Evolutionary conservation across 2,329 filamentous ascomycete species (phyloP).

Genomic region (Zopfia rhizophila): DNA sequence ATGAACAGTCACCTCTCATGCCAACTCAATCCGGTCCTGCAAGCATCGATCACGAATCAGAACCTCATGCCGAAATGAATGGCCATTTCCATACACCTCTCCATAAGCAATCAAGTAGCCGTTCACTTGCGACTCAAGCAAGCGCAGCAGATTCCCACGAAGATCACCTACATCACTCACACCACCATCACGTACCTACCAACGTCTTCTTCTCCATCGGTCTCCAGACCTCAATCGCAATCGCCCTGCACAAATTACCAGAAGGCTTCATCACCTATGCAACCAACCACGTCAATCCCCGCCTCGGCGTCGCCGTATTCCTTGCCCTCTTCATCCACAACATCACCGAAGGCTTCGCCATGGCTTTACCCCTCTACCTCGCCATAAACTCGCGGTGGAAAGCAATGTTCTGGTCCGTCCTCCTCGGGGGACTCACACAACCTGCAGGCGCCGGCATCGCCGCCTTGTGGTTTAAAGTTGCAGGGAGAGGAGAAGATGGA

Average conservation of each 20-base stretch:
- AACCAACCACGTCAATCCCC: slow-evolving; percentile 94
- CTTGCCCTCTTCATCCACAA: slow-evolving; percentile 97
- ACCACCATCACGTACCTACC: slow-evolving; percentile 94
- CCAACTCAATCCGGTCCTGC: slow-evolving; percentile 18
- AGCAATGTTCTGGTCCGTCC: slow-evolving; percentile 84
- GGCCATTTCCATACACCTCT: slow-evolving; percentile 23
- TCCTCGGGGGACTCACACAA: slow-evolving; percentile 88
- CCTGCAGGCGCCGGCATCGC: slow-evolving; percentile 87
- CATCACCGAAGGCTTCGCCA: slow-evolving; percentile 95
- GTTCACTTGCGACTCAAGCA: not conserved
- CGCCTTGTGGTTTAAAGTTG: slow-evolving; percentile 84
- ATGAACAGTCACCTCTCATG: slow-evolving; percentile 31
- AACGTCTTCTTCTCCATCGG: slow-evolving; percentile 95
- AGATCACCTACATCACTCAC: slow-evolving; percentile 59
- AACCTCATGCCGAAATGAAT: slow-evolving; percentile 29
- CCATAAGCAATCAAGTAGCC: no score
- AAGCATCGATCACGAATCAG: slow-evolving; percentile 25
- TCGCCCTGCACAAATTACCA: slow-evolving; percentile 94
- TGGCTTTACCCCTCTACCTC: slow-evolving; percentile 92
- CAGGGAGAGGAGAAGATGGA: slow-evolving; percentile 60
- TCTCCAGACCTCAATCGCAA: slow-evolving; percentile 94
- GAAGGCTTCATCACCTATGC: slow-evolving; percentile 91
- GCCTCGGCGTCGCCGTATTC: slow-evolving; percentile 90
- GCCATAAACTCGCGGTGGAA: slow-evolving; percentile 82
- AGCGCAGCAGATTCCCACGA: no score